Percentiles rank a stretch among this genome's conserved stretches.
Evolutionary conservation across 2,329 filamentous ascomycete genomes (phyloP).

Genomic region (Fusarium avenaceum): DNA sequence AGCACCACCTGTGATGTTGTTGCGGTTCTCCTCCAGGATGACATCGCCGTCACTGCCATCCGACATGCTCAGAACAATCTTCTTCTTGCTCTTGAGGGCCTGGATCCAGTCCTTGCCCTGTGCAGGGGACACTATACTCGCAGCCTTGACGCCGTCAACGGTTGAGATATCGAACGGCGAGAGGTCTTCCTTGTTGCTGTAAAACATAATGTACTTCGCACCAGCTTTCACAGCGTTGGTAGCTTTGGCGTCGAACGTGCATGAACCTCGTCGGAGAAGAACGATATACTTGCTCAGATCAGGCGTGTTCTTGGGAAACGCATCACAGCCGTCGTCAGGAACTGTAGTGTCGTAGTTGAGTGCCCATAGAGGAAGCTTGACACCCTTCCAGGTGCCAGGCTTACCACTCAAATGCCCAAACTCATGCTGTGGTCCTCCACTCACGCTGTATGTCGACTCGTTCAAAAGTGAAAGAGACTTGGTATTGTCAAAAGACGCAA

Average conservation of each 20-base stretch:
- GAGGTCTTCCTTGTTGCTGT: conserved; percentile 65
- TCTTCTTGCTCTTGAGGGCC: conserved; percentile 58
- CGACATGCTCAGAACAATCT: conserved; percentile 60
- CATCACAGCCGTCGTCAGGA: conserved; percentile 64
- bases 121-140: conserved; percentile 58
- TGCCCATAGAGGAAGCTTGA: conserved; percentile 64
- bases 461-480: conserved; percentile 59
- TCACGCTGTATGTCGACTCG: conserved; percentile 58
- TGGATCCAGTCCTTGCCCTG: conserved; percentile 61
- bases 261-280: conserved; percentile 70
- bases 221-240: conserved; percentile 66
- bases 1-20: conserved; percentile 64
- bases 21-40: conserved; percentile 54
- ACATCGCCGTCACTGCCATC: conserved; percentile 55
- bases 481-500: conserved; percentile 65
- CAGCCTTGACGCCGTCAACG: conserved; percentile 53
- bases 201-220: conserved; percentile 72
- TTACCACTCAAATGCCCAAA: conserved; percentile 62
- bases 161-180: conserved; percentile 51
- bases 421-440: conserved; percentile 49
- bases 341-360: conserved; percentile 64
- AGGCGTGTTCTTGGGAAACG: conserved; percentile 66
- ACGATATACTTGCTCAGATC: conserved; percentile 70
- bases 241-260: conserved; percentile 68
- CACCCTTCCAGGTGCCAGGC: conserved; percentile 59